phyloP scores from a whole-genome alignment of 2,329 filamentous ascomycete genomes.

The Xylaria sp. region DNA sequence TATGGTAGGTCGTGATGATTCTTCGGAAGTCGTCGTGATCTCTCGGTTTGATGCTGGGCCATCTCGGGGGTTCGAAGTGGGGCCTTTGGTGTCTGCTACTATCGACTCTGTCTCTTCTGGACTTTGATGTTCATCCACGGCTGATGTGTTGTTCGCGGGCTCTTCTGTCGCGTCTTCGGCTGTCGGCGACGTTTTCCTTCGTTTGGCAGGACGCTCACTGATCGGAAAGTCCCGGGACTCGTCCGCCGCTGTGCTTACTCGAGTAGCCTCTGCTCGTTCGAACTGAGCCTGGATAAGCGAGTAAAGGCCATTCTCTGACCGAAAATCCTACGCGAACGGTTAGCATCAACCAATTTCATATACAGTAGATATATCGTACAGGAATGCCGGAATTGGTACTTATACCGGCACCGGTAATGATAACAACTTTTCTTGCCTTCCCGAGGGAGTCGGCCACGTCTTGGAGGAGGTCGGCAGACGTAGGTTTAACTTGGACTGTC shows the following conservation, averaged over 20 bases:
- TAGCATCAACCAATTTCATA: conserved; percentile 23
- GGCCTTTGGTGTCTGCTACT: background rate
- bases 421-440: conserved; percentile 69
- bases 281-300: conserved; percentile 71
- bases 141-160: conserved; percentile 12
- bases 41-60: conserved; percentile 1
- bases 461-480: conserved; percentile 59
- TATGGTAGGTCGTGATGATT: conserved; percentile 26
- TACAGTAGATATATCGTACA: conserved; percentile 45
- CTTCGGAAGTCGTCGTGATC: background rate
- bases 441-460: conserved; percentile 65
- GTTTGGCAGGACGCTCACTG: conserved; percentile 34
- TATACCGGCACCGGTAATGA: conserved; percentile 73
- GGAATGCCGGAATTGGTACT: conserved; percentile 77
- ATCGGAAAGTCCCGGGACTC: conserved; percentile 31
- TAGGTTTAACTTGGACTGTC: conserved; percentile 57
- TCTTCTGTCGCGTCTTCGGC: conserved; percentile 31
- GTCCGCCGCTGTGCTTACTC: conserved; percentile 32
- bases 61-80: background rate
- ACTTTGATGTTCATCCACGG: conserved; percentile 7
- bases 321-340: conserved; percentile 60
- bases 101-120: conserved; percentile 1
- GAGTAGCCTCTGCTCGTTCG: conserved; percentile 51
- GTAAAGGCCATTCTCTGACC: conserved; percentile 72
- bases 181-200: conserved; percentile 29